phyloP scores from a whole-genome alignment of 805 yeast species.

The Wickerhamomyces sydowiorum region DNA sequence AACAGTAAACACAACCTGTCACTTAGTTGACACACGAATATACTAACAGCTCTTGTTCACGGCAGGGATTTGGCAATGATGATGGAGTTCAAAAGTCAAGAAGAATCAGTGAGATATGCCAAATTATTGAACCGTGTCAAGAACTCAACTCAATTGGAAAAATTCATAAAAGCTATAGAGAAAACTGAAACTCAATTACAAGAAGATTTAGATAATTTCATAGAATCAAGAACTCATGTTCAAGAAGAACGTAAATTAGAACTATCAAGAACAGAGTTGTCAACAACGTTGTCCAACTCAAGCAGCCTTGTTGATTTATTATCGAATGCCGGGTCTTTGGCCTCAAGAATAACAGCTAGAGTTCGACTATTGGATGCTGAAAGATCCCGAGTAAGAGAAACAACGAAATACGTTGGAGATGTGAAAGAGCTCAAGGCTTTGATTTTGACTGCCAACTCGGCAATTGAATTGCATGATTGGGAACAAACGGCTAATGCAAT shows the following conservation, averaged over 20 bases:
- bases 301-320: constrained; percentile 49
- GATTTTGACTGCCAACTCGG: constrained; percentile 58
- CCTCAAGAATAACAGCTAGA: constrained; percentile 60
- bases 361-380: constrained; percentile 70
- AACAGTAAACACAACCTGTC: too few species aligned
- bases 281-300: constrained; percentile 53
- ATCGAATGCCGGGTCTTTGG: constrained; percentile 56
- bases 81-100: constrained; percentile 3
- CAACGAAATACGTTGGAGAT: constrained; percentile 58
- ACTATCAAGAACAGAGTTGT: constrained; percentile 54
- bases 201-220: constrained; percentile 19
- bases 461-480: constrained; percentile 69
- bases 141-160: constrained; percentile 17
- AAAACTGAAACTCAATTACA: constrained; percentile 16
- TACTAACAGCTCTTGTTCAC: too few species aligned
- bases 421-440: constrained; percentile 62
- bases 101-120: constrained; percentile 11
- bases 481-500: constrained; percentile 72
- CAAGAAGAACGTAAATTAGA: constrained; percentile 42
- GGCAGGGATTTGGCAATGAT: not conserved
- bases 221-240: constrained; percentile 19
- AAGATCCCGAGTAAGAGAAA: constrained; percentile 52
- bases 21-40: too few species aligned
- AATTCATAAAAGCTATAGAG: constrained; percentile 20
- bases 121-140: constrained; percentile 18